A percentile compares a stretch with the other conserved stretches of the same genome.
phyloP scores from a whole-genome alignment of 805 yeast genomes.

The Starmerella bacillaris region DNA sequence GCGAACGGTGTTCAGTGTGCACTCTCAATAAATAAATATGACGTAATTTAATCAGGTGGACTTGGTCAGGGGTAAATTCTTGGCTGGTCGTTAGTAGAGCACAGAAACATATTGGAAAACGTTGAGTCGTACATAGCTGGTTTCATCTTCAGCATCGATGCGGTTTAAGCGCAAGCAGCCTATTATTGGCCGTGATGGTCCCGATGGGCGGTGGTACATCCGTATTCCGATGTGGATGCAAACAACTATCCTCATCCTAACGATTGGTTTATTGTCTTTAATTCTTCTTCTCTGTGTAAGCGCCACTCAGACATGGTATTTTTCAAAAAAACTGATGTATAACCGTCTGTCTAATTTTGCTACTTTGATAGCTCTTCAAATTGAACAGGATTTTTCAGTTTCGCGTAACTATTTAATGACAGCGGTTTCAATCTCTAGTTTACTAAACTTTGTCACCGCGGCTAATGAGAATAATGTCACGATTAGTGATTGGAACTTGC shows the following conservation, averaged over 20 bases:
- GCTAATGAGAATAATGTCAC: slow-evolving; percentile 1
- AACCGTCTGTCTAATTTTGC: slow-evolving; percentile 11
- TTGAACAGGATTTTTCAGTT: slow-evolving; percentile 8
- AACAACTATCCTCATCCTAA: slow-evolving; percentile 11
- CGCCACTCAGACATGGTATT: slow-evolving; percentile 12
- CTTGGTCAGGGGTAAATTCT: too few relatives aligned
- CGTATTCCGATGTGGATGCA: slow-evolving; percentile 15
- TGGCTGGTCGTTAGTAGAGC: too few relatives aligned
- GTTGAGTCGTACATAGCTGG: too few relatives aligned
- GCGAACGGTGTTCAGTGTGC: too few relatives aligned
- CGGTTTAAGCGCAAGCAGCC: slow-evolving; percentile 1
- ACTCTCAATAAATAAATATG: too few relatives aligned
- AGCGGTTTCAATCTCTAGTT: slow-evolving; percentile 1
- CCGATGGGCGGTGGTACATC: slow-evolving; percentile 11
- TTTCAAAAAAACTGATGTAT: slow-evolving; percentile 10
- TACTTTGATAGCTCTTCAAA: slow-evolving; percentile 11
- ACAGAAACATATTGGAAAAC: too few relatives aligned
- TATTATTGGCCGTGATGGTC: slow-evolving; percentile 2
- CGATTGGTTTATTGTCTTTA: slow-evolving; percentile 11
- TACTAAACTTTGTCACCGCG: slow-evolving; percentile 2
- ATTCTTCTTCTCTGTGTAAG: slow-evolving; percentile 8
- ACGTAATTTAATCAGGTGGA: too few relatives aligned
- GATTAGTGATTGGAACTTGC: background rate
- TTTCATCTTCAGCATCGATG: too few relatives aligned
- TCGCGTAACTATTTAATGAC: slow-evolving; percentile 1